A percentile compares a stretch with the other conserved stretches of the same genome.
These are phyloP conservation scores for Boletellus ananiceps DNA, from an alignment of 768 basidiomycete species.

Conservation along the genomic window DNA sequence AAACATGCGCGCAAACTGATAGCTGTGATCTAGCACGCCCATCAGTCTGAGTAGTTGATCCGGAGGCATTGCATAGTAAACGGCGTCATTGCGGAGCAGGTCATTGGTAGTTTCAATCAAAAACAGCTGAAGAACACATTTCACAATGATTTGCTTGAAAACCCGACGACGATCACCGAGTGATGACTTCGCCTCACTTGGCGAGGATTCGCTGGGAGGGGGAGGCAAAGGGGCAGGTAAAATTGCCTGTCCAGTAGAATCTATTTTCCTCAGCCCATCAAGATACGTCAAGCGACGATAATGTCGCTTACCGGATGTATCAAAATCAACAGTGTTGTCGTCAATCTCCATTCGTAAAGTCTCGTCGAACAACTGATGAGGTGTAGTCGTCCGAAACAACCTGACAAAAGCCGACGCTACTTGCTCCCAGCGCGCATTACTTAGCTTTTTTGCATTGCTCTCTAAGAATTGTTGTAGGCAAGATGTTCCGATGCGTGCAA, in stretches of 20 bases:
- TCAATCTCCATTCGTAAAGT: conserved; percentile 82
- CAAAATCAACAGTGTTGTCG: conserved; percentile 49
- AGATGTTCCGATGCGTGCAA: conserved; percentile 95
- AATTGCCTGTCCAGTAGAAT: conserved; percentile 61
- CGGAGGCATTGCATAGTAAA: conserved; percentile 92
- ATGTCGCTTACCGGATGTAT: conserved; percentile 35
- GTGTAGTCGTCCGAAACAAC: conserved; percentile 96
- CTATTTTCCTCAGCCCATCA: conserved; percentile 25
- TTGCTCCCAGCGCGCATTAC: conserved; percentile 80
- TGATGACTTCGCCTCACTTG: conserved; percentile 47
- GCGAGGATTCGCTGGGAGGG: conserved; percentile 54
- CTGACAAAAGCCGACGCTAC: conserved; percentile 91
- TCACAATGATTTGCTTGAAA: conserved; percentile 99
- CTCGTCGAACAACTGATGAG: conserved; percentile 95
- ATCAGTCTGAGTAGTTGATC: conserved; percentile 90
- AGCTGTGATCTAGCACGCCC: conserved; percentile 94
- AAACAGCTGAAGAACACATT: conserved; percentile 95
- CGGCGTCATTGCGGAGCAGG: conserved; percentile 83
- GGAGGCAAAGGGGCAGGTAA: conserved; percentile 88
- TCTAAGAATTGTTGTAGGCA: conserved; percentile 96
- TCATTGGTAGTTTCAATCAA: conserved; percentile 98
- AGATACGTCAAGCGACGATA: neutral
- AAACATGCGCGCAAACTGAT: conserved; percentile 95
- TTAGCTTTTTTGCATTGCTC: conserved; percentile 85
- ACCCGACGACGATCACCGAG: conserved; percentile 71